Base-by-base conservation (phyloP, 1,284 basidiomycete species). In the Tilletiopsis washingtonensis region DNA sequence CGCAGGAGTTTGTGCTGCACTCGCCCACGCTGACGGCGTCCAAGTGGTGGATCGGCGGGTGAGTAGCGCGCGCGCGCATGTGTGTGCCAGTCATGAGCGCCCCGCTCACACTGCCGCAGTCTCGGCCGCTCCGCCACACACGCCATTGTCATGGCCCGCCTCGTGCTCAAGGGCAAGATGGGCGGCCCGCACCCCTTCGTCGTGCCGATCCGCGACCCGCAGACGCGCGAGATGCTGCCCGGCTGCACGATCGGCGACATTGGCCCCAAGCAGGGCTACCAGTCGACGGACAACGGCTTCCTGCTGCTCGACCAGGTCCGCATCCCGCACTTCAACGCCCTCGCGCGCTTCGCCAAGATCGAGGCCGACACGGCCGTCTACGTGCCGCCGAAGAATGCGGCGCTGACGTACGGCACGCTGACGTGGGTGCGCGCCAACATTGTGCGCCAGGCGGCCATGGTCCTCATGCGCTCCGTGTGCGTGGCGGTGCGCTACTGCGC, bases 1-100 rank as follows among this genome's bases (percentile, higher is more conserved):
- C 56, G 27, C 55, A 66, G 38, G 59, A 63, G 47, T 80, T 80
- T 46, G 67, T 81, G 45, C 78, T 81, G 48, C 78, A 81, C 67
- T 81, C 80, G 15, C 70, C 70, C 23, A 59, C 71, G 54, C 61
- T 73, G 19, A 61, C 62, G 29, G 70, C 70, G 23, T 71, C 69
- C 25, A 73, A 73, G 64, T 73, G 65, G 65, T 74, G 73, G 70
- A 73, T 73, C 44, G 73, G 75, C 40, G 46, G n/a, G n/a, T n/a
- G n/a, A n/a, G n/a, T n/a, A n/a, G n/a, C n/a, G n/a, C n/a, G n/a
- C n/a, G n/a, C n/a, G n/a, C n/a, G n/a, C n/a, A n/a, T n/a, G n/a
- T n/a, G n/a, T n/a, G n/a, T n/a, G n/a, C n/a, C n/a, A n/a, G n/a
- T n/a, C n/a, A n/a, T n/a, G n/a, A n/a, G n/a, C n/a, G n/a, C n/a